phyloP scores from a whole-genome alignment of 2,329 filamentous ascomycete genomes.

The Trichophyton verrucosum region DNA sequence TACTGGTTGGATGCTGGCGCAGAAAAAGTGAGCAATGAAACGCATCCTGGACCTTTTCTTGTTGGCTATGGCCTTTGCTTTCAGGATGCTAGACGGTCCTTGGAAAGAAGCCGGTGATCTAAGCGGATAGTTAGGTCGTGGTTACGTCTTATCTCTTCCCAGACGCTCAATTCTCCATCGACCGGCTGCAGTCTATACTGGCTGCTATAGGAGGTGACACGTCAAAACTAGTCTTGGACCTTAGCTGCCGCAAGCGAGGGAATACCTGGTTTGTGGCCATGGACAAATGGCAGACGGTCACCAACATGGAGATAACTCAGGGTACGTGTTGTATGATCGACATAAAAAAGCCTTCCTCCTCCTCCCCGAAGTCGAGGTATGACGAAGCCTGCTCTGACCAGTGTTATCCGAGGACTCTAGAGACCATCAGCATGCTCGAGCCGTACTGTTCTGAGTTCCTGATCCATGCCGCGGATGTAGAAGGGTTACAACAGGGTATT shows the following conservation, averaged over 20 bases:
- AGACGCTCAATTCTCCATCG: conserved; percentile 64
- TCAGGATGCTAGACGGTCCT: not conserved
- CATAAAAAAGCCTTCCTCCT: not conserved
- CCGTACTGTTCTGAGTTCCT: conserved; percentile 94
- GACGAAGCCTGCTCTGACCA: not conserved
- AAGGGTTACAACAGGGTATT: conserved; percentile 82
- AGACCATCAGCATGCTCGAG: conserved; percentile 66
- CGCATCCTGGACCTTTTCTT: not conserved
- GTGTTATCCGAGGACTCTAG: conserved; percentile 34
- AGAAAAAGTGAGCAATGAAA: conserved; percentile 55
- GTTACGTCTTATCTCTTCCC: conserved; percentile 94
- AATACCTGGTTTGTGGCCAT: conserved; percentile 91
- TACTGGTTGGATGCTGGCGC: conserved; percentile 82
- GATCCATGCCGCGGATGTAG: conserved; percentile 93
- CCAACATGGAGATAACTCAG: conserved; percentile 84
- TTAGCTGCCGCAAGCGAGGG: conserved; percentile 71
- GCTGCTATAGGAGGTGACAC: conserved; percentile 59
- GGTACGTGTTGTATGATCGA: conserved; percentile 40
- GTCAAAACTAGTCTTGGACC: conserved; percentile 78
- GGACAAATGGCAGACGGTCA: conserved; percentile 98
- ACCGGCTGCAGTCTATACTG: conserved; percentile 62
- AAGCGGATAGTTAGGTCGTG: conserved; percentile 59
- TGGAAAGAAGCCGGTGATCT: conserved; percentile 6
- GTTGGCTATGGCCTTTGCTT: not conserved
- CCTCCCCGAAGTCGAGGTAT: not conserved